phyloP scores from a whole-genome alignment of 192 early-diverging fungal genomes.

The Gorgonomyces haynaldii region DNA sequence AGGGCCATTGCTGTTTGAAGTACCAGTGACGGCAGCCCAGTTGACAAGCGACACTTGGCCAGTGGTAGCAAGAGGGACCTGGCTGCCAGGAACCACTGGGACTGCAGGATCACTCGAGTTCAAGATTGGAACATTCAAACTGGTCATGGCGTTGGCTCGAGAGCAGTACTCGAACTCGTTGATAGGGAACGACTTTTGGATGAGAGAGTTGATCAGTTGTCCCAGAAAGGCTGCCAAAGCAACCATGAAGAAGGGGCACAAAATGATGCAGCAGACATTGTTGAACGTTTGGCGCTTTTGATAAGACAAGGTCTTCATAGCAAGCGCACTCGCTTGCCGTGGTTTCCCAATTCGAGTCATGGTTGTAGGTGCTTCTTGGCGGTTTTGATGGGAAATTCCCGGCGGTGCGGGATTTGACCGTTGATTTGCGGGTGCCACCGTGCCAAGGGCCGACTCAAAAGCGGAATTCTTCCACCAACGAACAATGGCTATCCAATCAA shows the following conservation, averaged over 20 bases:
- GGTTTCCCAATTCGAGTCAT: conserved; percentile 1
- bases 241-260: conserved; percentile 54
- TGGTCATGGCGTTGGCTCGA: conserved; percentile 26
- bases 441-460: too few relatives aligned
- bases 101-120: conserved; percentile 24
- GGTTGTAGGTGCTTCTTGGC: too few relatives aligned
- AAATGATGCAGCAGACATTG: conserved; percentile 59
- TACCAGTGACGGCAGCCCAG: conserved; percentile 4
- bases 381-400: too few relatives aligned
- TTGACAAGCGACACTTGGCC: conserved; percentile 26
- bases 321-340: conserved; percentile 13
- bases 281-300: conserved; percentile 61
- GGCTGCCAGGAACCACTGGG: conserved; percentile 16
- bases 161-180: conserved; percentile 41
- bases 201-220: conserved; percentile 1
- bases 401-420: too few relatives aligned
- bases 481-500: too few relatives aligned
- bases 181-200: not conserved
- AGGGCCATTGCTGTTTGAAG: not conserved
- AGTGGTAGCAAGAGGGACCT: conserved; percentile 16
- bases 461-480: too few relatives aligned
- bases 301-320: conserved; percentile 53
- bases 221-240: conserved; percentile 7
- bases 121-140: conserved; percentile 27
- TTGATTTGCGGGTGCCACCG: too few relatives aligned